phyloP scores from a whole-genome alignment of 2,329 filamentous ascomycete species.

The Botrytis porri region DNA sequence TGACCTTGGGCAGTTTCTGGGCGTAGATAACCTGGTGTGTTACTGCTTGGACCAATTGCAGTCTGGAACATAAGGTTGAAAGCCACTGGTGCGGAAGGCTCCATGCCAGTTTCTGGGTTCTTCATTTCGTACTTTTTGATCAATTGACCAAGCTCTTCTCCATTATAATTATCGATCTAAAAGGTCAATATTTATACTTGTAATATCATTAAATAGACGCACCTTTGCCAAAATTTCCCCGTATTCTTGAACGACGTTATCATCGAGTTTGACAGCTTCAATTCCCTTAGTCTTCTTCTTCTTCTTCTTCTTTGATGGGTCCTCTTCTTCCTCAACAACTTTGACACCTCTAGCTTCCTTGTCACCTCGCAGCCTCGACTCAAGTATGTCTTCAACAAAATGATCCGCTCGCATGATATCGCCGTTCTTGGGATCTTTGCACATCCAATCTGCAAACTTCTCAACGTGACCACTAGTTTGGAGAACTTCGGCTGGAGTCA shows the following conservation, averaged over 20 bases:
- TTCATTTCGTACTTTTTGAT: slow-evolving; percentile 90
- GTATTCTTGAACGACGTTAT: slow-evolving; percentile 83
- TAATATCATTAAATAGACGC: slow-evolving; percentile 15
- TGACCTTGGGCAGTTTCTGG: slow-evolving; percentile 97
- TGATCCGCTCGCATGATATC: slow-evolving; percentile 96
- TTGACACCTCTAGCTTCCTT: slow-evolving; percentile 87
- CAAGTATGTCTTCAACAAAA: slow-evolving; percentile 90
- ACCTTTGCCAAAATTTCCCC: slow-evolving; percentile 79
- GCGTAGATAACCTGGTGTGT: slow-evolving; percentile 78
- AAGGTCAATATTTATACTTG: slow-evolving; percentile 21
- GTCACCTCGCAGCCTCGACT: slow-evolving; percentile 81
- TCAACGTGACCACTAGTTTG: slow-evolving; percentile 97
- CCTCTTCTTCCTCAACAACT: slow-evolving; percentile 71
- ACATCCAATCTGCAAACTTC: slow-evolving; percentile 96
- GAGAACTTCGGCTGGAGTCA: slow-evolving; percentile 90
- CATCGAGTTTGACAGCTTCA: slow-evolving; percentile 80
- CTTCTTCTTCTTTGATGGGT: slow-evolving; percentile 78
- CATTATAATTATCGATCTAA: slow-evolving; percentile 89
- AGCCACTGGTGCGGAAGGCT: slow-evolving; percentile 75
- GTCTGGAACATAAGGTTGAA: slow-evolving; percentile 99
- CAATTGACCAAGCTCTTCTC: slow-evolving; percentile 77
- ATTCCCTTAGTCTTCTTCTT: slow-evolving; percentile 83
- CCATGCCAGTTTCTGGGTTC: slow-evolving; percentile 76
- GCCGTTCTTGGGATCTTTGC: slow-evolving; percentile 95
- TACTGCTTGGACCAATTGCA: slow-evolving; percentile 86